Base-by-base conservation (phyloP, 140 eudicot species). In the Artemisia princeps region DNA sequence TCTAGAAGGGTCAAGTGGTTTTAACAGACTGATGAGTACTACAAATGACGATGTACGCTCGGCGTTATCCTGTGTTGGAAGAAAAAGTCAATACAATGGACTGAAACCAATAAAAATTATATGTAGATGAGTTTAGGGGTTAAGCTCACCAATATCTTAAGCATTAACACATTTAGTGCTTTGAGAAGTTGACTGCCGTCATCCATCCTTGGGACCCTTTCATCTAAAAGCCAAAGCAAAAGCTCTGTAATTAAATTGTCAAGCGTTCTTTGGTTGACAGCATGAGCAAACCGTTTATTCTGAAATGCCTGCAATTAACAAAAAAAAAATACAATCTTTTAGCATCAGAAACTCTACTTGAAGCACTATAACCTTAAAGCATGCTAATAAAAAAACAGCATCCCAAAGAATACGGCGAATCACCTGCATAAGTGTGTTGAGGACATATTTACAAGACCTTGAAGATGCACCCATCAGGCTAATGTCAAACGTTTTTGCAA, bases 171-270 rank as follows among this genome's bases (percentile, higher is more conserved):
- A 82, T 92, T 92, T 75, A 92, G 72, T 13, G 99, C 99, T 80
- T 90, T 92, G 71, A 92, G 69, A 57, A 92, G 94, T 56, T 88
- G 96, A 77, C 96, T 87, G 55, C 99, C 99, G 54, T 92, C 99
- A 66, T 92, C 96, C 96, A 92, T 92, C 53, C 87, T 81, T 0
- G 96, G 95, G 54, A 92, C 99, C 82, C 99, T 81, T 72, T 92
- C 99, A 73, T 92, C 99, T 82, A 92, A 79, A 74, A 92, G 99
- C 96, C 96, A 92, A 45, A 92, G 95, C 84, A 92, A 83, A 68
- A 92, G 96, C 80, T 92, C 96, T 55, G 99, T 92, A 30, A 92
- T 85, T 63, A 92, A 87, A 76, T 76, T 78, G 68, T 86, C 84
- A 57, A 92, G 94, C 50, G 99, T 92, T 68, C 84, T 84, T 82